Evolutionary conservation across 1,139 yeast species (phyloP), one percentile per base, ranked within the genome.

Genomic region (Scheffersomyces lignicola): DNA sequence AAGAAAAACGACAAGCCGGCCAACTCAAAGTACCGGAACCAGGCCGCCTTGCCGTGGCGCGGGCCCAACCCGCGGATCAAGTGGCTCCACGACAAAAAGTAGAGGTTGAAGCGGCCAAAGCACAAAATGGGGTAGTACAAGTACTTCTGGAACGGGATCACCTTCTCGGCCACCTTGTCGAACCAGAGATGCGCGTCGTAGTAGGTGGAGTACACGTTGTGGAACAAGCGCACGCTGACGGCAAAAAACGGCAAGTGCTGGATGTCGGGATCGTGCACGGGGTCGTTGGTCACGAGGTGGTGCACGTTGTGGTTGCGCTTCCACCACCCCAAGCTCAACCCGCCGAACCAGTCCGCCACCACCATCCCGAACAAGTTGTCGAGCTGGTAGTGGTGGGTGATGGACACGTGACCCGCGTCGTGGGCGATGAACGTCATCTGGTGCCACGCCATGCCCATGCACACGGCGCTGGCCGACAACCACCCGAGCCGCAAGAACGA

Each of bases 251-350:
- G 96, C 44, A 88, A 60, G 60, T 88, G 96, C 58, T 89, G 96
- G 52, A 88, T 89, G 61, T 88, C 96, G 0, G 96, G 96, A 52
- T 89, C 96, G 55, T 88, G 96, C 1, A 83, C 83, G 0, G 96
- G 96, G 52, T 88, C 96, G 57, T 88, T 88, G 11, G 96, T 84
- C 36, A 88, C 73, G 38, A 88, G 62, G 58, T 88, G 96, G 56
- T 89, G 96, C 15, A 88, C 95, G 55, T 88, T 88, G 58, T 88
- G 96, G 58, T 85, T 88, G 35, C 92, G 71, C 51, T 88, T 89
- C 96, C 96, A 88, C 96, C 96, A 88, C 2, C 96, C 95, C 24
- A 87, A 58, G 35, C 95, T 85, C 35, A 88, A 66, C 0, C 96
- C 96, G n/a, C 96, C 96, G 38, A 80, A 60, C 67, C 75, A 87